A percentile compares a stretch with the other conserved stretches of the same genome.
Conservation (phyloP, 768 basidiomycete species). For the Guyanaporus albipodus region DNA sequence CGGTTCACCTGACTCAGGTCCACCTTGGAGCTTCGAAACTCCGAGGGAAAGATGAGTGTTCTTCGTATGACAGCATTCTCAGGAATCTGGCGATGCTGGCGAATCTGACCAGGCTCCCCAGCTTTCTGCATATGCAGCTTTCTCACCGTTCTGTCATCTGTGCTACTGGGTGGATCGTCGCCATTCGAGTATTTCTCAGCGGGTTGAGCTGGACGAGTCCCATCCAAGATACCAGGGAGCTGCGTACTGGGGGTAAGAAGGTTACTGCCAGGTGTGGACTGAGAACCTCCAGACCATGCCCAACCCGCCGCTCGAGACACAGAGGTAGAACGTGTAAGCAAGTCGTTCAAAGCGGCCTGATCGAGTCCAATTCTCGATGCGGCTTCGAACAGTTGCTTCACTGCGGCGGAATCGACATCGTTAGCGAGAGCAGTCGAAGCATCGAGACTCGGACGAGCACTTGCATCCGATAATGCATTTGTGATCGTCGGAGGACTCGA, state of each 20-base stretch:
- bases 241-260: slow-evolving; percentile 24
- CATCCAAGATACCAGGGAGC: slow-evolving; percentile 8
- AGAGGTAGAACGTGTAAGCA: slow-evolving; percentile 69
- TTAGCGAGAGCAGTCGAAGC: slow-evolving; percentile 20
- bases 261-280: slow-evolving; percentile 8
- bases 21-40: slow-evolving; percentile 51
- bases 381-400: slow-evolving; percentile 73
- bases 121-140: slow-evolving; percentile 22
- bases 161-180: slow-evolving; percentile 31
- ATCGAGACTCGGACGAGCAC: slow-evolving; percentile 22
- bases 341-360: slow-evolving; percentile 62
- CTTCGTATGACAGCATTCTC: slow-evolving; percentile 59
- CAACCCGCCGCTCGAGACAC: slow-evolving; percentile 51
- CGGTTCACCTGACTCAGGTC: slow-evolving; percentile 54
- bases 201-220: slow-evolving; percentile 13
- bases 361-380: slow-evolving; percentile 74
- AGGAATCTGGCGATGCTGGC: slow-evolving; percentile 31
- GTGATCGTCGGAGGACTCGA: slow-evolving; percentile 15
- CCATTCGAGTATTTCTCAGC: slow-evolving; percentile 27
- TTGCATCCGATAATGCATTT: slow-evolving; percentile 10
- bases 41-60: slow-evolving; percentile 77
- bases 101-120: slow-evolving; percentile 24
- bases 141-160: slow-evolving; percentile 28
- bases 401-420: slow-evolving; percentile 46
- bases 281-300: slow-evolving; percentile 30